phyloP scores from a whole-genome alignment of 2,329 filamentous ascomycete species.

The Exutisphaerella laricina region DNA sequence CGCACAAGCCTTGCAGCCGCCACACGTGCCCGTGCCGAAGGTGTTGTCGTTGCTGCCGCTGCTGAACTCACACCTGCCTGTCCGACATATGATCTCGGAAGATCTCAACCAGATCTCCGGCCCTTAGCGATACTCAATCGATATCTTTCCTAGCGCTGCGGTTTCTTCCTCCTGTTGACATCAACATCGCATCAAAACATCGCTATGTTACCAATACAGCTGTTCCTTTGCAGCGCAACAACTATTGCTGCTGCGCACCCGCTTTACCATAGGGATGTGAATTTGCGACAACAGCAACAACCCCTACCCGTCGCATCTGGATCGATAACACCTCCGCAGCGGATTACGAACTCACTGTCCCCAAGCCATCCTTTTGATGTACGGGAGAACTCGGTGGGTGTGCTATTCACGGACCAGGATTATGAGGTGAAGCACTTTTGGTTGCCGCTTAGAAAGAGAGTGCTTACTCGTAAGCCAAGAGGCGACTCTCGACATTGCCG shows the following conservation, averaged over 20 bases:
- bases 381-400: conserved; percentile 27
- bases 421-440: conserved; percentile 26
- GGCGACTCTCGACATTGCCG: no score
- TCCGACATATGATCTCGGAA: not conserved
- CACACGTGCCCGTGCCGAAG: not conserved
- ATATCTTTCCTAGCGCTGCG: not conserved
- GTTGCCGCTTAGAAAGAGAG: conserved; percentile 27
- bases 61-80: not conserved
- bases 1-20: no score
- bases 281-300: conserved; percentile 11
- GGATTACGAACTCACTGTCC: not conserved
- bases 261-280: not conserved
- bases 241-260: conserved; percentile 1
- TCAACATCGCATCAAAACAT: not conserved
- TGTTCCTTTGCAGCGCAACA: not conserved
- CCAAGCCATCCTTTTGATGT: conserved; percentile 18
- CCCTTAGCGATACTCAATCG: not conserved
- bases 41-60: not conserved
- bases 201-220: not conserved
- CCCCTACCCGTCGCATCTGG: conserved; percentile 1
- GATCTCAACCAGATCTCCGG: not conserved
- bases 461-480: conserved; percentile 28
- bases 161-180: not conserved
- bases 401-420: conserved; percentile 25
- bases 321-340: conserved; percentile 4